Conservation (phyloP, 1,284 basidiomycete species). For the Ceratobasidium sp. region DNA sequence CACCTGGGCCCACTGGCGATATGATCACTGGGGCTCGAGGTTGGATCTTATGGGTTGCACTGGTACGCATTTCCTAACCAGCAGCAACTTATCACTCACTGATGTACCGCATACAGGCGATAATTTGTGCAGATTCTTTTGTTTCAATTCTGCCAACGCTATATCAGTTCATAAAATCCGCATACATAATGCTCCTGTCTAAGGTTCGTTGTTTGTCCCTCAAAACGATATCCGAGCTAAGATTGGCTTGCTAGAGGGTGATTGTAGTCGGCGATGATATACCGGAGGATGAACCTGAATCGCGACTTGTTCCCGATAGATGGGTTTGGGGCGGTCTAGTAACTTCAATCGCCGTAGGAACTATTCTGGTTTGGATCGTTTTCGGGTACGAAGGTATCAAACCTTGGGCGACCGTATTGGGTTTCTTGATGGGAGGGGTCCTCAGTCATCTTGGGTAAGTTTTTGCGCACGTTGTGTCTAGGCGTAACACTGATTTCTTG, state of each 20-base stretch:
- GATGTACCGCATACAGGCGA: conserved; percentile 63
- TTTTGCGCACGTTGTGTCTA: conserved; percentile 31
- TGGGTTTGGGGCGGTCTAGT: conserved; percentile 84
- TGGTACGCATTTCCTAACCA: conserved; percentile 56
- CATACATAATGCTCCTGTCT: conserved; percentile 14
- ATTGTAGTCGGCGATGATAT: conserved; percentile 13
- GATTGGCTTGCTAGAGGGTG: not conserved
- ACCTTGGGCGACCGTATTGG: conserved; percentile 92
- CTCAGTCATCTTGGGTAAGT: conserved; percentile 88
- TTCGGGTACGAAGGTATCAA: conserved; percentile 93
- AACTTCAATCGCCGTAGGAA: conserved; percentile 76
- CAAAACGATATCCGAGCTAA: not conserved
- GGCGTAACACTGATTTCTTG: not conserved
- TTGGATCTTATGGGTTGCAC: conserved; percentile 94
- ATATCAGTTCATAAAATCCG: conserved; percentile 17
- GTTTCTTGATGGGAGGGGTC: conserved; percentile 85
- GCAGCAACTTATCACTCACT: not conserved
- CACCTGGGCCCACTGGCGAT: conserved; percentile 88
- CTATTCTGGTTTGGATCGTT: conserved; percentile 84
- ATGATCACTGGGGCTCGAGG: conserved; percentile 88
- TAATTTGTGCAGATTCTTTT: conserved; percentile 93
- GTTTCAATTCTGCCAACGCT: conserved; percentile 80
- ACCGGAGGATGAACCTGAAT: conserved; percentile 37
- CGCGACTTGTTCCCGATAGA: conserved; percentile 78
- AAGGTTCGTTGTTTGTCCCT: conserved; percentile 3